Evolutionary conservation across 148 eudicot genomes (phyloP).

Genomic region (Diospyros lotus): DNA sequence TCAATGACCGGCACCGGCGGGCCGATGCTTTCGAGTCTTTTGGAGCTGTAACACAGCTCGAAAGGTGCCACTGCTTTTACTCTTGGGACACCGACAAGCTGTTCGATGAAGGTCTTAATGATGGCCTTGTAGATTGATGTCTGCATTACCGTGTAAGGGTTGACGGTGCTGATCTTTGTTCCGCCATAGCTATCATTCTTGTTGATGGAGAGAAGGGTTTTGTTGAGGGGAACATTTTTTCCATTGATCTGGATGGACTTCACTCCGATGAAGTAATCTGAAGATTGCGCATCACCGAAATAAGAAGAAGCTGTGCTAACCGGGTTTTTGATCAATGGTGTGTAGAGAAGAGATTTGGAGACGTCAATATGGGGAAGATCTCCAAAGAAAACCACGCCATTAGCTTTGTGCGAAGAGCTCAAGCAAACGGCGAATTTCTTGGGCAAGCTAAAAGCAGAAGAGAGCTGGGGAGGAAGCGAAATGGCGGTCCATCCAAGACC

Average conservation of each 20-base stretch:
- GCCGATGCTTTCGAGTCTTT: conserved; percentile 21
- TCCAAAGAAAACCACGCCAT: conserved; percentile 47
- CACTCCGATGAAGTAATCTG: conserved; percentile 60
- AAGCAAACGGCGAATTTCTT: conserved; percentile 59
- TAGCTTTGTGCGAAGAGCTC: conserved; percentile 8
- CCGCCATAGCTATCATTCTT: too few species aligned
- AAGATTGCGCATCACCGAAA: conserved; percentile 44
- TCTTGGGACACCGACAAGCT: conserved; percentile 24
- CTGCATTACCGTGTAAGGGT: conserved; percentile 31
- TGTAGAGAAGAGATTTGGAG: conserved; percentile 36
- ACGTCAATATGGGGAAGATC: conserved; percentile 55
- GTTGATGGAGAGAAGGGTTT: neutral
- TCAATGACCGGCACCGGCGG: conserved; percentile 29
- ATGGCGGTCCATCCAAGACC: conserved; percentile 34
- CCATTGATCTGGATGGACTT: conserved; percentile 32
- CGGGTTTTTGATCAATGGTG: conserved; percentile 50
- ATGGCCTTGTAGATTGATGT: conserved; percentile 31
- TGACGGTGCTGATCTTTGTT: neutral
- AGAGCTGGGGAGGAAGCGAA: conserved; percentile 40
- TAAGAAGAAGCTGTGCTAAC: conserved; percentile 39
- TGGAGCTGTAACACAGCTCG: conserved; percentile 32
- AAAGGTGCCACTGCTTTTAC: conserved; percentile 32
- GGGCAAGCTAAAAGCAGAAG: conserved; percentile 50
- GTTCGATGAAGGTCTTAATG: conserved; percentile 13
- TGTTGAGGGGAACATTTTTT: conserved; percentile 30